Percentiles rank a stretch among this genome's conserved stretches.
Conservation (phyloP, 306 rosid species). For the Cicer judaicum region DNA sequence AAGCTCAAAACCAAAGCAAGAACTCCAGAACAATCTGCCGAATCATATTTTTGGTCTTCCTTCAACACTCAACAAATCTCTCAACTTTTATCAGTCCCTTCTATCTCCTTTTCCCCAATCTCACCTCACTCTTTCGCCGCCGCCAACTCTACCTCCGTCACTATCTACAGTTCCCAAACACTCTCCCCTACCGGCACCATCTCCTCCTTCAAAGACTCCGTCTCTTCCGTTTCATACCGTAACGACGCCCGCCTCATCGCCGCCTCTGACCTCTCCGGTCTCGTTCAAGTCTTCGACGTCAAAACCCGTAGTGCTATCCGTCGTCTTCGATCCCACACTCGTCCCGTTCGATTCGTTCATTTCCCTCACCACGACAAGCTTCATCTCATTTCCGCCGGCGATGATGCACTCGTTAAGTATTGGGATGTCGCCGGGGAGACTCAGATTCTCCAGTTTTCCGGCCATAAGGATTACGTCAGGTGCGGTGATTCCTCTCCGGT, state of each 20-base stretch:
- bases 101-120: slow-evolving; percentile 70
- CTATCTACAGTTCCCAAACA: slow-evolving; percentile 59
- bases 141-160: slow-evolving; percentile 69
- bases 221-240: slow-evolving; percentile 76
- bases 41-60: slow-evolving; percentile 90
- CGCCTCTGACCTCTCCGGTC: slow-evolving; percentile 84
- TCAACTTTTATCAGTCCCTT: slow-evolving; percentile 59
- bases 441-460: slow-evolving; percentile 50
- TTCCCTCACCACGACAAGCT: slow-evolving; percentile 73
- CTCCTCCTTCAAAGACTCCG: slow-evolving; percentile 70
- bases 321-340: slow-evolving; percentile 67
- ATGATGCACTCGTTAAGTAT: slow-evolving; percentile 75
- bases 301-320: slow-evolving; percentile 66
- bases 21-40: slow-evolving; percentile 61
- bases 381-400: slow-evolving; percentile 86
- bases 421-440: slow-evolving; percentile 79
- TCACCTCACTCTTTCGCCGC: slow-evolving; percentile 66
- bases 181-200: slow-evolving; percentile 58
- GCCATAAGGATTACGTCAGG: slow-evolving; percentile 85
- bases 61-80: slow-evolving; percentile 73
- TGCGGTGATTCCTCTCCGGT: slow-evolving; percentile 87
- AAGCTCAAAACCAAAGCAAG: slow-evolving; percentile 74
- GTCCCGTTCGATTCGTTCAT: slow-evolving; percentile 80
- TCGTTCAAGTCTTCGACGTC: slow-evolving; percentile 70
- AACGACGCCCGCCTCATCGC: slow-evolving; percentile 79